phyloP scores from a whole-genome alignment of 2,329 filamentous ascomycete genomes.

The Cercospora janseana region DNA sequence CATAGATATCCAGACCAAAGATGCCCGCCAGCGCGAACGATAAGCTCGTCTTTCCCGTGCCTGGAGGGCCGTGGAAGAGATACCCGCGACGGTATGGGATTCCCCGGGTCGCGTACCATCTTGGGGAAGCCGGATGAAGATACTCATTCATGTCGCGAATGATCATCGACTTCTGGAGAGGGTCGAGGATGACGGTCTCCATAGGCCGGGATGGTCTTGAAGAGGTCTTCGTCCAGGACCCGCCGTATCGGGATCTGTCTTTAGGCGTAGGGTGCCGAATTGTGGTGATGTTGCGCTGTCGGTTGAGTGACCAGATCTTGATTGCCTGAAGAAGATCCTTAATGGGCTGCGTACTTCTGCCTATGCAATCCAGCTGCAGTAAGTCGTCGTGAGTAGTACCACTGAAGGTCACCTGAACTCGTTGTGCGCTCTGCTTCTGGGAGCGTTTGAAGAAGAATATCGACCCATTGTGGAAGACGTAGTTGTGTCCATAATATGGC shows the following conservation, averaged over 20 bases:
- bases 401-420: constrained; percentile 28
- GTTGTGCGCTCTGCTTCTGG: constrained; percentile 35
- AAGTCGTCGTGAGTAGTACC: constrained; percentile 41
- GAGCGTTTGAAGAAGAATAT: constrained; percentile 45
- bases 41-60: constrained; percentile 41
- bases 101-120: constrained; percentile 82
- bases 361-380: constrained; percentile 48
- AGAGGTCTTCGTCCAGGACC: constrained; percentile 43
- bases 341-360: constrained; percentile 50
- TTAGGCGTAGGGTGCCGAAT: constrained; percentile 49
- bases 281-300: constrained; percentile 45
- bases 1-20: constrained; percentile 49
- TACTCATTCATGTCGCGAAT: constrained; percentile 75
- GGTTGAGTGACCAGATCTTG: constrained; percentile 45
- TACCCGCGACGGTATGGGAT: constrained; percentile 86
- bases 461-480: constrained; percentile 45
- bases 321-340: constrained; percentile 48
- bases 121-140: constrained; percentile 65
- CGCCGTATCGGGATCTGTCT: constrained; percentile 38
- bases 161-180: constrained; percentile 63
- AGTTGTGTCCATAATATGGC: constrained; percentile 49
- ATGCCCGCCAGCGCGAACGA: constrained; percentile 47
- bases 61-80: constrained; percentile 68
- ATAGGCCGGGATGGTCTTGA: constrained; percentile 67
- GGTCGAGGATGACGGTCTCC: constrained; percentile 71